Percentiles rank a stretch among this genome's conserved stretches.
Evolutionary conservation across 192 early-diverging fungal species (phyloP).

Genomic region (Linnemannia exigua): DNA sequence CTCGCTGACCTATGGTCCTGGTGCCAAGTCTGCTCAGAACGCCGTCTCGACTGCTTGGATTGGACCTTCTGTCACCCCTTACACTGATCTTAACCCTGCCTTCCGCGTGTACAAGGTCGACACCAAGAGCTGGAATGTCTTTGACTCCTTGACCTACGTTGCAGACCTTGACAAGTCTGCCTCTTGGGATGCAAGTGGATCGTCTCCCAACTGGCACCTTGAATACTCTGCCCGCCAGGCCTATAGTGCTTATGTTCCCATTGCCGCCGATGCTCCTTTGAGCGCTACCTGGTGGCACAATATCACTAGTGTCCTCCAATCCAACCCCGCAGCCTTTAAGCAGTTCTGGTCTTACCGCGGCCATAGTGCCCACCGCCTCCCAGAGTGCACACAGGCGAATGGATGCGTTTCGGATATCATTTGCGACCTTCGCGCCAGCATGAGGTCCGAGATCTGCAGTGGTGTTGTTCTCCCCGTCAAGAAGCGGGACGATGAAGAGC

Average conservation of each 20-base stretch:
- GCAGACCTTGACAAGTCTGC: conserved; percentile 59
- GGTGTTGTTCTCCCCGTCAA: neutral
- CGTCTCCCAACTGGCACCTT: conserved; percentile 61
- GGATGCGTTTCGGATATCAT: conserved; percentile 20
- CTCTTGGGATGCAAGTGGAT: conserved; percentile 42
- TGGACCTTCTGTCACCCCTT: conserved; percentile 66
- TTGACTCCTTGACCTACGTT: conserved; percentile 64
- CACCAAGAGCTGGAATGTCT: conserved; percentile 59
- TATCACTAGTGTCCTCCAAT: conserved; percentile 57
- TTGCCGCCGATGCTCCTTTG: conserved; percentile 34
- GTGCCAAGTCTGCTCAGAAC: conserved; percentile 29
- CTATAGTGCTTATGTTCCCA: conserved; percentile 35
- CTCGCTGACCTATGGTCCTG: conserved; percentile 59
- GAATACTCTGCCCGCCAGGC: conserved; percentile 64
- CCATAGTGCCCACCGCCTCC: conserved; percentile 30
- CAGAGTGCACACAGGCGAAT: conserved; percentile 14
- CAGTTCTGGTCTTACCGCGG: conserved; percentile 55
- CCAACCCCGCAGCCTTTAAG: conserved; percentile 42
- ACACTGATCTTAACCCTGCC: conserved; percentile 62
- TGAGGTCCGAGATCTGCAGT: conserved; percentile 26
- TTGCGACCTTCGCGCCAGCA: conserved; percentile 32
- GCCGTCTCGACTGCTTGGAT: conserved; percentile 62
- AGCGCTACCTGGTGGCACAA: conserved; percentile 66
- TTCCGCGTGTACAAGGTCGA: conserved; percentile 70
- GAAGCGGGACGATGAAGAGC: neutral